Evolutionary conservation across 352 stramenopile genomes (phyloP).

Genomic region (Phytophthora podocarpi): DNA sequence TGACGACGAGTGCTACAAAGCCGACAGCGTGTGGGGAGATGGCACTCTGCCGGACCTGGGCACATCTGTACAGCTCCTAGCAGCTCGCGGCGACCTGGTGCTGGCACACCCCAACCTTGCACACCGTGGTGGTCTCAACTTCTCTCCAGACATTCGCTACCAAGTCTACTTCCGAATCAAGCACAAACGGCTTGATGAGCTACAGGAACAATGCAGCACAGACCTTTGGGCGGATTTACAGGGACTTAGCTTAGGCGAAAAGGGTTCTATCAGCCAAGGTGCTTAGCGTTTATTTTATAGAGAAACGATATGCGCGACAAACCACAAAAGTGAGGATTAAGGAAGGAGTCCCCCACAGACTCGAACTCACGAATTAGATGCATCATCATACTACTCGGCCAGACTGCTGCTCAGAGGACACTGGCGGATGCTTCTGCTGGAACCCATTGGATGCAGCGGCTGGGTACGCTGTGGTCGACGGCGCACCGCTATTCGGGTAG

Average conservation of each 20-base stretch:
- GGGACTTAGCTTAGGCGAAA: conserved; percentile 38
- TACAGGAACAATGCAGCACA: conserved; percentile 27
- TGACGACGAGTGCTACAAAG: conserved; percentile 63
- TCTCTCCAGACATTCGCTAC: conserved; percentile 81
- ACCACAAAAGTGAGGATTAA: conserved; percentile 21
- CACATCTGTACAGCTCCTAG: conserved; percentile 61
- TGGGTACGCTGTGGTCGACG: conserved; percentile 26
- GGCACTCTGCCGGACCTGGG: conserved; percentile 73
- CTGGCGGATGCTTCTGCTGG: conserved; percentile 22
- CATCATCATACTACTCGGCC: conserved; percentile 60
- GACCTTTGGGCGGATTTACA: conserved; percentile 66
- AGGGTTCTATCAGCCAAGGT: conserved; percentile 30
- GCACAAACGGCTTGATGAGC: conserved; percentile 53
- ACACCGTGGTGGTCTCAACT: conserved; percentile 81
- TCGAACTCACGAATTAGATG: conserved; percentile 30
- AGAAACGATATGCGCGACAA: conserved; percentile 27
- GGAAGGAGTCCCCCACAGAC: conserved; percentile 2
- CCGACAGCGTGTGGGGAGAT: conserved; percentile 80
- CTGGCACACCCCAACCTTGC: conserved; percentile 77
- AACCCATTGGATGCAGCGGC: conserved; percentile 21
- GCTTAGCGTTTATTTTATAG: conserved; percentile 40
- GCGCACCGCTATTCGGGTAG: conserved; percentile 43
- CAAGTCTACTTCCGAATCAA: conserved; percentile 88
- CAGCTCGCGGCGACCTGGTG: conserved; percentile 64
- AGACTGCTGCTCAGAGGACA: conserved; percentile 33